Conservation (phyloP, 2,329 filamentous ascomycete genomes). For the Penicillium sumatraense region DNA sequence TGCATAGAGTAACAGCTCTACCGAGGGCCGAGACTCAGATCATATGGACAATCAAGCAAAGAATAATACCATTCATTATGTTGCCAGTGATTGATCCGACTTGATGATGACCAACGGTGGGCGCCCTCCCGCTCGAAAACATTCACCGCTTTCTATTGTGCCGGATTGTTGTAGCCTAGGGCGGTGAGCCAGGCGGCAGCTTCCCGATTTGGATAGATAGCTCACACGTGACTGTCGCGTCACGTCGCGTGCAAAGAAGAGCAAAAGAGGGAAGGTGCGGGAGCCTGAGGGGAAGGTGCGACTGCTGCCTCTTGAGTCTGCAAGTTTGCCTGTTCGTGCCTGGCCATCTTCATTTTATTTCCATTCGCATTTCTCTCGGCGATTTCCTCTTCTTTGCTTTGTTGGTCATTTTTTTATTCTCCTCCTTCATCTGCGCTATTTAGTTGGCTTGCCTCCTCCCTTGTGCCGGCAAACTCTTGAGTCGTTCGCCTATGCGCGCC, state of each 20-base stretch:
- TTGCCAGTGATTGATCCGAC: background rate
- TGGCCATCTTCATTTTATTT: too few species aligned
- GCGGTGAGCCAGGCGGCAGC: slow-evolving; percentile 34
- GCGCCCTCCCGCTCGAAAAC: slow-evolving; percentile 8
- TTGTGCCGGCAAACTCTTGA: background rate
- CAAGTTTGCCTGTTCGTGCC: background rate
- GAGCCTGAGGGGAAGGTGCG: background rate
- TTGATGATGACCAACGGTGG: background rate
- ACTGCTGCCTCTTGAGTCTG: slow-evolving; percentile 4
- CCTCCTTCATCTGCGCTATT: background rate
- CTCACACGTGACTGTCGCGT: slow-evolving; percentile 24
- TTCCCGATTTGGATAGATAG: slow-evolving; percentile 18
- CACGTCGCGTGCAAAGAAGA: slow-evolving; percentile 21
- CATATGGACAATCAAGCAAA: background rate
- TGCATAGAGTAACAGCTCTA: background rate
- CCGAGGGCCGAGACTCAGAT: background rate
- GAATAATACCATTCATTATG: background rate
- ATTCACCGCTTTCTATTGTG: slow-evolving; percentile 32
- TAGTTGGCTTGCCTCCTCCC: background rate
- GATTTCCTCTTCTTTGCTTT: too few species aligned
- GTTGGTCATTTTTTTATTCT: too few species aligned
- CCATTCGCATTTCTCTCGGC: too few species aligned
- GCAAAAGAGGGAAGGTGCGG: background rate
- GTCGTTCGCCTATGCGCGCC: slow-evolving; percentile 20
- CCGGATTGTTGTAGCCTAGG: slow-evolving; percentile 12